phyloP scores from a whole-genome alignment of 2,329 filamentous ascomycete genomes.

The Talaromyces funiculosus region DNA sequence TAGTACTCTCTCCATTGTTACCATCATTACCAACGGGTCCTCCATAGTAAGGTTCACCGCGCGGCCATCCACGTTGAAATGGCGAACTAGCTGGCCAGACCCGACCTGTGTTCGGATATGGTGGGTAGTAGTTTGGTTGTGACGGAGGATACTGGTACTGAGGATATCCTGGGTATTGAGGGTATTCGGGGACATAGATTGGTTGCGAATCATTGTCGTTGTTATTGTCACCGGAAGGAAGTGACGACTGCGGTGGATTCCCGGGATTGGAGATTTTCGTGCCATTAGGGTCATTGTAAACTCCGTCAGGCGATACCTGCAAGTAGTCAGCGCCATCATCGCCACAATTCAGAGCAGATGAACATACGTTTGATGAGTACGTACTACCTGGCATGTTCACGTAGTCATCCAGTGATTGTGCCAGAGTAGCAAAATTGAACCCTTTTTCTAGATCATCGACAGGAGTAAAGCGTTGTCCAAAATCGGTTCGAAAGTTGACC shows the following conservation, averaged over 20 bases:
- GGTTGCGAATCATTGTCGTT: slow-evolving; percentile 5
- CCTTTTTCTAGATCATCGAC: slow-evolving; percentile 25
- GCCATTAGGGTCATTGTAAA: slow-evolving; percentile 12
- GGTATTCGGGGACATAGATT: slow-evolving; percentile 7
- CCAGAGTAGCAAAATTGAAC: slow-evolving; percentile 44
- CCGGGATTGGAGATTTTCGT: background rate
- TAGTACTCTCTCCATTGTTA: slow-evolving; percentile 4
- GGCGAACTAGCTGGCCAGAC: slow-evolving; percentile 7
- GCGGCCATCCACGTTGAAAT: slow-evolving; percentile 12
- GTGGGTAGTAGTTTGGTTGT: slow-evolving; percentile 2
- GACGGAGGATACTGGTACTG: background rate
- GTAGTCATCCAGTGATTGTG: slow-evolving; percentile 40
- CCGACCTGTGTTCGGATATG: background rate
- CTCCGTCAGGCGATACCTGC: slow-evolving; percentile 19
- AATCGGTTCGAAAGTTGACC: slow-evolving; percentile 37
- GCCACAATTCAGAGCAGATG: background rate
- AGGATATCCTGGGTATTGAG: slow-evolving; percentile 1
- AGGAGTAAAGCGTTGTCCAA: slow-evolving; percentile 43
- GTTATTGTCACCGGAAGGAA: background rate
- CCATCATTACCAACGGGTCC: background rate
- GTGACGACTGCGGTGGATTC: background rate
- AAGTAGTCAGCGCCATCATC: background rate
- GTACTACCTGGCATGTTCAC: slow-evolving; percentile 42
- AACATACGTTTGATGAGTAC: slow-evolving; percentile 25
- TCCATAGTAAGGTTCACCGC: slow-evolving; percentile 6